These are phyloP conservation scores for Polygonum maritimum DNA, from an alignment of 148 eudicot genomes.

Conservation along the genomic window DNA sequence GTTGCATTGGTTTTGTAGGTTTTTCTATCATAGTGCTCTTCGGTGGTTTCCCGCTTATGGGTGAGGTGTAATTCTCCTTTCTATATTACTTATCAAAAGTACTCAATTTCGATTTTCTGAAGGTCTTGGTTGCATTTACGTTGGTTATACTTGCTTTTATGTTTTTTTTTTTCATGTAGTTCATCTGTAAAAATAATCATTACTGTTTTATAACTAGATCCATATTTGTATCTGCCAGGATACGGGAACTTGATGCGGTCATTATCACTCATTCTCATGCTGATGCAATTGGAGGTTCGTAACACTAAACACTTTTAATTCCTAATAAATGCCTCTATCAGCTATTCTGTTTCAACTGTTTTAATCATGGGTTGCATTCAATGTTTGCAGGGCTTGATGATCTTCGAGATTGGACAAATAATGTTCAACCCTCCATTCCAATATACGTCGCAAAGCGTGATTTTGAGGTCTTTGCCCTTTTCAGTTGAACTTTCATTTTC, in stretches of 20 bases:
- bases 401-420: constrained; percentile 99
- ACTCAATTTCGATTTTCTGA: background rate
- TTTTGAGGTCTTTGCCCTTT: constrained; percentile 59
- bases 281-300: constrained; percentile 98
- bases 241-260: constrained; percentile 93
- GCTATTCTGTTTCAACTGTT: background rate
- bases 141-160: background rate
- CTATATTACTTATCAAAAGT: background rate
- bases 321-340: background rate
- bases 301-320: constrained; percentile 22
- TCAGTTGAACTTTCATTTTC: background rate
- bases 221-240: constrained; percentile 82
- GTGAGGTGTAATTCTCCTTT: constrained; percentile 33
- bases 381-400: constrained; percentile 75
- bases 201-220: constrained; percentile 34
- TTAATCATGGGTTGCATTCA: constrained; percentile 5
- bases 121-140: background rate
- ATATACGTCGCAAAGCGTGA: constrained; percentile 86
- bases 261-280: constrained; percentile 99
- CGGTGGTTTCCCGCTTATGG: constrained; percentile 90
- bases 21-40: constrained; percentile 97
- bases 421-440: constrained; percentile 77
- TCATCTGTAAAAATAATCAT: background rate
- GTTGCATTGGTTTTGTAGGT: constrained; percentile 14
- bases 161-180: background rate